Percentiles rank a stretch among this genome's conserved stretches.
phyloP scores from a whole-genome alignment of 257 asterid species.

The Capsicum rhomboideum region DNA sequence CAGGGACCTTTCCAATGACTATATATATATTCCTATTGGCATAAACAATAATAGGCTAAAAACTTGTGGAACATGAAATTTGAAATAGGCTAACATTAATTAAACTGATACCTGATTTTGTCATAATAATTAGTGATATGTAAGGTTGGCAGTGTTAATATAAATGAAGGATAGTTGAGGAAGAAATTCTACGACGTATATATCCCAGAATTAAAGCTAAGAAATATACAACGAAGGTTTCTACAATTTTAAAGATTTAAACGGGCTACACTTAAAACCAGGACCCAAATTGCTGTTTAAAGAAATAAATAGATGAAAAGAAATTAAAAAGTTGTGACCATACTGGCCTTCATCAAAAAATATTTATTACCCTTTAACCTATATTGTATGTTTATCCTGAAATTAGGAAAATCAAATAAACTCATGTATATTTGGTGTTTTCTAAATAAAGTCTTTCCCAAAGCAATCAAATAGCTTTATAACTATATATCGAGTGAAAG shows the following conservation, averaged over 20 bases:
- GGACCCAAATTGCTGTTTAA: not conserved
- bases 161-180: not conserved
- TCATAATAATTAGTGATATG: too few species aligned
- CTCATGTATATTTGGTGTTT: not conserved
- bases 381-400: not conserved
- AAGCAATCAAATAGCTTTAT: too few species aligned
- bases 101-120: too few species aligned
- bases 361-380: not conserved
- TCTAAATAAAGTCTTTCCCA: too few species aligned
- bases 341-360: not conserved
- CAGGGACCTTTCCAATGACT: not conserved
- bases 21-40: too few species aligned
- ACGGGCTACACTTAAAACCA: not conserved
- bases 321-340: not conserved
- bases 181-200: too few species aligned
- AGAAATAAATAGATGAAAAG: not conserved
- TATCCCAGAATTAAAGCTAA: too few species aligned
- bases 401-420: not conserved
- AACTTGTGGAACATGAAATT: not conserved
- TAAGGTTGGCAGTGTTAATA: not conserved
- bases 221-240: too few species aligned
- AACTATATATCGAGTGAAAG: too few species aligned
- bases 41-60: too few species aligned
- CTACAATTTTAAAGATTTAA: not conserved
- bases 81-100: too few species aligned